Evolutionary conservation across 176 grass and related monocot genomes (phyloP).

Genomic region (Guadua angustifolia): DNA sequence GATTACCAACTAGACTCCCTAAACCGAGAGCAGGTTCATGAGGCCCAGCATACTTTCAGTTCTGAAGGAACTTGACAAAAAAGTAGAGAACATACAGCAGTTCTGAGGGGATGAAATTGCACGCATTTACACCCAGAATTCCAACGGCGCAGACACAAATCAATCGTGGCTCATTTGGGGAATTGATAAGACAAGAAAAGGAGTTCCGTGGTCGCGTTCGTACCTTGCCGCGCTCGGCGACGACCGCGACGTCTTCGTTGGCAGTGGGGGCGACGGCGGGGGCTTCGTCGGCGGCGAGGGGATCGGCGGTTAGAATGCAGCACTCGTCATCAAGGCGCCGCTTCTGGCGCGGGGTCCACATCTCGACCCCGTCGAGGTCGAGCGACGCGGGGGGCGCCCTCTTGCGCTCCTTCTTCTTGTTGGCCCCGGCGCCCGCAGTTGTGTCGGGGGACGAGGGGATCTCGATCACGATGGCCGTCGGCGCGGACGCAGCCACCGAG

Average conservation of each 20-base stretch:
- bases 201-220: neutral
- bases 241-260: conserved; percentile 52
- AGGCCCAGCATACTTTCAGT: no score
- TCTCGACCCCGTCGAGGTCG: conserved; percentile 55
- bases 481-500: neutral
- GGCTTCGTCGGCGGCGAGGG: conserved; percentile 24
- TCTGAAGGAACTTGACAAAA: no score
- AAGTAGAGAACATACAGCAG: no score
- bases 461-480: conserved; percentile 34
- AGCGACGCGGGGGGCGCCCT: neutral
- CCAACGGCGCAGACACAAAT: no score
- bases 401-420: conserved; percentile 26
- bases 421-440: neutral
- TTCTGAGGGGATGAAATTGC: no score
- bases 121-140: no score
- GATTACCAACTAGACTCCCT: no score
- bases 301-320: conserved; percentile 60
- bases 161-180: no score
- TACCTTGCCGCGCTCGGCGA: conserved; percentile 75
- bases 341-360: conserved; percentile 63
- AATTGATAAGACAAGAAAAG: no score
- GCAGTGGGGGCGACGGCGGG: neutral
- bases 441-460: conserved; percentile 42
- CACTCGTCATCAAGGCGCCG: conserved; percentile 63
- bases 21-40: no score